phyloP scores from a whole-genome alignment of 345 rosid species.

The Populus alba region DNA sequence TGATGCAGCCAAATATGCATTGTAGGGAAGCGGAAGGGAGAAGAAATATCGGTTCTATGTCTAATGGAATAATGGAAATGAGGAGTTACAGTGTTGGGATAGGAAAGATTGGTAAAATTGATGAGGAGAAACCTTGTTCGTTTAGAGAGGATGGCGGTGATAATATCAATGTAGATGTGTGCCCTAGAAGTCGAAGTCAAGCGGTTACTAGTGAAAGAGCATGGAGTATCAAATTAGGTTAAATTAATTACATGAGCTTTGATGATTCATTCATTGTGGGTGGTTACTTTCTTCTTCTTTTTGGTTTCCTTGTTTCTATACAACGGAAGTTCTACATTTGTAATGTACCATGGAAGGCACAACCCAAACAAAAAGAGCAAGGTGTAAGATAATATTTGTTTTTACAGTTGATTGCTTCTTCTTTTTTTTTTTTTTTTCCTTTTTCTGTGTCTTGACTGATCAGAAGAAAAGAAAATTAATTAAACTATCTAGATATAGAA shows the following conservation, averaged over 20 bases:
- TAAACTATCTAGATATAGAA: no score
- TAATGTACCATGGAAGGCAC: not conserved
- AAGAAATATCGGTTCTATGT: not conserved
- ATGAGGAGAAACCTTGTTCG: conserved; percentile 41
- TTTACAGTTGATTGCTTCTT: no score
- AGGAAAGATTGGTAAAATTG: conserved; percentile 51
- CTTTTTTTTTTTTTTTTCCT: no score
- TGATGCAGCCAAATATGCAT: not conserved
- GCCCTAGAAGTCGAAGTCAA: conserved; percentile 11
- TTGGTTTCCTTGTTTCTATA: not conserved
- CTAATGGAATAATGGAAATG: not conserved
- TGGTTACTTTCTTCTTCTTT: not conserved
- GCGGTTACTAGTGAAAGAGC: not conserved
- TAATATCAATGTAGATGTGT: not conserved
- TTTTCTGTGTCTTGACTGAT: no score
- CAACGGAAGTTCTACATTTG: not conserved
- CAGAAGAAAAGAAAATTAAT: no score
- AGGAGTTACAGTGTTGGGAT: conserved; percentile 50
- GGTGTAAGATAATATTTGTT: no score
- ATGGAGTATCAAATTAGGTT: not conserved
- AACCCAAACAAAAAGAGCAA: no score
- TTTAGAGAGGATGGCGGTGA: conserved; percentile 34
- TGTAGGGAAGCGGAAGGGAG: not conserved
- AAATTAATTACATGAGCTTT: not conserved
- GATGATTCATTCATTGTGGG: not conserved